A percentile compares a stretch with the other conserved stretches of the same genome.
These are phyloP conservation scores for Fusarium newnesense DNA, from an alignment of 2,329 filamentous ascomycete species.

Conservation along the genomic window DNA sequence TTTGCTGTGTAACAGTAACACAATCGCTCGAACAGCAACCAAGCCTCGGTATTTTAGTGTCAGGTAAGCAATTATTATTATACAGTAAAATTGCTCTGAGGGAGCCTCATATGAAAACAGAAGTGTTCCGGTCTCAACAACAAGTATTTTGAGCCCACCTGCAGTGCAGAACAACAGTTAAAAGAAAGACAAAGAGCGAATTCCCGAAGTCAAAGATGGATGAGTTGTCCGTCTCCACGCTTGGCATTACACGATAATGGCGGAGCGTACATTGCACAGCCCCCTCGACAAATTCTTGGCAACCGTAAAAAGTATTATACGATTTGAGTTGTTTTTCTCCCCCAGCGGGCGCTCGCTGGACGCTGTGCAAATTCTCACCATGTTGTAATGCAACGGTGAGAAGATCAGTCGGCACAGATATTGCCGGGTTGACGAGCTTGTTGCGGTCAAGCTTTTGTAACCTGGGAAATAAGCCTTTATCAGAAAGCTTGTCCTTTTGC, in stretches of 20 bases:
- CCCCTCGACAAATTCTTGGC: constrained; percentile 24
- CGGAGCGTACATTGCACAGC: constrained; percentile 22
- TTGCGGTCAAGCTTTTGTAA: constrained; percentile 28
- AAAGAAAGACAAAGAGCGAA: background rate
- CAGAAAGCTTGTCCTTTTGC: constrained; percentile 20
- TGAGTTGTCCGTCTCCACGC: constrained; percentile 33
- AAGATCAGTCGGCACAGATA: background rate
- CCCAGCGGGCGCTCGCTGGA: background rate
- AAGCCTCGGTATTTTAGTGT: background rate
- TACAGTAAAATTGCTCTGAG: background rate
- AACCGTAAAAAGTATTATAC: background rate
- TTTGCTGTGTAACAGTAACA: background rate
- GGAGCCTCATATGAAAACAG: background rate
- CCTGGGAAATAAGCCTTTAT: constrained; percentile 4
- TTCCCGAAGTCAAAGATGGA: background rate
- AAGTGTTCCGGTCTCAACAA: background rate
- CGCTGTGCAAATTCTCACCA: constrained; percentile 5
- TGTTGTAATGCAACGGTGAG: constrained; percentile 13
- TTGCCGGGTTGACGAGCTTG: constrained; percentile 18
- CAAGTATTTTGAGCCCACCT: background rate
- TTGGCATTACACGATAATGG: constrained; percentile 36
- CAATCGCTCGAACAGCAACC: background rate
- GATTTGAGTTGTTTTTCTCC: background rate
- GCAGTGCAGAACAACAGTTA: background rate
- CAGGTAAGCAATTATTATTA: background rate